These are phyloP conservation scores for Aspergillus amoenus DNA, from an alignment of 2,329 filamentous ascomycete species.

Conservation along the genomic window DNA sequence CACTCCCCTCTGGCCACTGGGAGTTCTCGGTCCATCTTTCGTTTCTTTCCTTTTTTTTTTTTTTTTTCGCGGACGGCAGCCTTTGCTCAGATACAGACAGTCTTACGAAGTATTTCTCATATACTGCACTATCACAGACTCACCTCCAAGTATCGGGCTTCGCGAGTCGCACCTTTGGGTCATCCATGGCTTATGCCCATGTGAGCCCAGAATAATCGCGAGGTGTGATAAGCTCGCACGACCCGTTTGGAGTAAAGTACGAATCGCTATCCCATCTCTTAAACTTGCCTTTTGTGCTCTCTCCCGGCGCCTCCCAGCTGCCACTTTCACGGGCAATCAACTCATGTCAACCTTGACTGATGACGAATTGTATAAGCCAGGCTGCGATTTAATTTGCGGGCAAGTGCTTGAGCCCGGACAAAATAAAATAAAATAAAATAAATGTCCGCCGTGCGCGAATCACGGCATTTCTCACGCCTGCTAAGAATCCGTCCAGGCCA, in stretches of 20 bases:
- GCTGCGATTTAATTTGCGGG: not conserved
- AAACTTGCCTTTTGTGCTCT: not conserved
- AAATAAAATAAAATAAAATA: not conserved
- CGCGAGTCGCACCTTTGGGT: not conserved
- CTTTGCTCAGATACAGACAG: too few species aligned
- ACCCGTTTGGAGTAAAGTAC: not conserved
- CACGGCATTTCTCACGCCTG: constrained; percentile 5
- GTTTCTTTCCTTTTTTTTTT: not conserved
- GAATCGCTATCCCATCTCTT: not conserved
- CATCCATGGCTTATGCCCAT: not conserved
- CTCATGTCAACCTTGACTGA: too few species aligned
- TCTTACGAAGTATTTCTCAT: too few species aligned
- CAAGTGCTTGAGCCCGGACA: not conserved
- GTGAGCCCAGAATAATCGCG: not conserved
- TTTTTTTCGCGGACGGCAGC: not conserved
- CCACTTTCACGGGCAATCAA: too few species aligned
- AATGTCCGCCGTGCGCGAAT: not conserved
- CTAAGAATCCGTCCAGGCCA: constrained; percentile 4
- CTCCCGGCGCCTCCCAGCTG: too few species aligned
- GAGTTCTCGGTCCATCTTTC: not conserved
- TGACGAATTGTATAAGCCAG: too few species aligned
- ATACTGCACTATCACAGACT: not conserved
- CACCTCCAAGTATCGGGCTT: not conserved
- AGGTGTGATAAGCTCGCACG: not conserved
- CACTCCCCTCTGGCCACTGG: not conserved